Conservation (phyloP, 768 basidiomycete species). For the Lentinula boryana region DNA sequence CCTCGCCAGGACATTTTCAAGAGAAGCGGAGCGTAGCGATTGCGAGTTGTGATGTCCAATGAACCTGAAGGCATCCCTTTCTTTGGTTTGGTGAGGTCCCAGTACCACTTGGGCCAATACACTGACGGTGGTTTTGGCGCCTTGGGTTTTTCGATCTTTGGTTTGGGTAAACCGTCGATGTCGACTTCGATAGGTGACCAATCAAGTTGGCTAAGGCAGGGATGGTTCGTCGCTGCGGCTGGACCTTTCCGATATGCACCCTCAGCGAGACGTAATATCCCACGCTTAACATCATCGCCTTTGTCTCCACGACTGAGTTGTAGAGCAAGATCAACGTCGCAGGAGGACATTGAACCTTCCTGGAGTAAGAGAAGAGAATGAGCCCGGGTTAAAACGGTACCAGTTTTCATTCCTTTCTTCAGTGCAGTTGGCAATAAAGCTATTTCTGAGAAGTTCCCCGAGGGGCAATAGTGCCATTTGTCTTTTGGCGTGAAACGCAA, state of each 20-base stretch:
- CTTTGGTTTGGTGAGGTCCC: constrained; percentile 77
- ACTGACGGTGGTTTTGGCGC: constrained; percentile 39
- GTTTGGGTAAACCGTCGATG: constrained; percentile 13
- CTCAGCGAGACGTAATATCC: constrained; percentile 37
- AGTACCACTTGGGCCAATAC: constrained; percentile 97
- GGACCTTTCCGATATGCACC: constrained; percentile 18
- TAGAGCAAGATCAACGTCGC: constrained; percentile 36
- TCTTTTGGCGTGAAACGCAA: constrained; percentile 47
- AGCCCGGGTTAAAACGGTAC: constrained; percentile 36
- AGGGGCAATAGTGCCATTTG: constrained; percentile 61
- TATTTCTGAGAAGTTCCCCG: constrained; percentile 21
- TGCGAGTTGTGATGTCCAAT: constrained; percentile 82
- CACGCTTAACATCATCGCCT: constrained; percentile 23
- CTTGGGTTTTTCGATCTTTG: constrained; percentile 26
- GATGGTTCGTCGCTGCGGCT: constrained; percentile 28
- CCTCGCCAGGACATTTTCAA: constrained; percentile 84
- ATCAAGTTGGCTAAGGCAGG: constrained; percentile 62
- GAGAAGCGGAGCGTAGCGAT: constrained; percentile 76
- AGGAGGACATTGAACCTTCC: constrained; percentile 33
- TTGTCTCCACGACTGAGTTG: constrained; percentile 40
- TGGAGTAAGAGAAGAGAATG: constrained; percentile 43
- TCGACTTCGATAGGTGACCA: constrained; percentile 40
- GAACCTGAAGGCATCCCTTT: constrained; percentile 61
- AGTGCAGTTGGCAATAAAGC: constrained; percentile 35
- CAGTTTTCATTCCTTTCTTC: constrained; percentile 32